Conservation (phyloP, 1,284 basidiomycete species). For the Moesziomyces sp. region DNA sequence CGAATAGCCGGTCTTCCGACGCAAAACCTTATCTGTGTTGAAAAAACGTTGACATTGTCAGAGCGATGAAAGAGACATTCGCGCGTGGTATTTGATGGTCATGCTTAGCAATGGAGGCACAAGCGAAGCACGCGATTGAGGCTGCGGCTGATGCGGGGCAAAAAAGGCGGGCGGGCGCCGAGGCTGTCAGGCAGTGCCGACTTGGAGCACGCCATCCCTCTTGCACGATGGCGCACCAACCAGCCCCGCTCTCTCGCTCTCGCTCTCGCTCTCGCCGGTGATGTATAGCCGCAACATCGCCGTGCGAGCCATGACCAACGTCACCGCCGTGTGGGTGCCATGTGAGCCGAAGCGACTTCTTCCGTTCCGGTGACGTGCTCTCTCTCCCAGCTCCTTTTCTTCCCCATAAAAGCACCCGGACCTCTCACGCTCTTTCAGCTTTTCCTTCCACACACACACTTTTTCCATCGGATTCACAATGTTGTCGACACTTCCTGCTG, state of each 20-base stretch:
- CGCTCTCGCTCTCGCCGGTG: background rate
- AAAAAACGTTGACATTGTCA: background rate
- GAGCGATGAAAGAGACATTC: no score
- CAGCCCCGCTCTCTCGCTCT: background rate
- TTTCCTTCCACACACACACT: background rate
- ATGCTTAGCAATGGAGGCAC: slow-evolving; percentile 11
- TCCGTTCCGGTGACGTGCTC: slow-evolving; percentile 1
- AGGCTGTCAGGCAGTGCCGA: slow-evolving; percentile 23
- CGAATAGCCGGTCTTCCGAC: background rate
- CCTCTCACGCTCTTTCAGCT: background rate
- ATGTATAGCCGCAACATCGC: background rate
- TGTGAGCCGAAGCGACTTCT: background rate
- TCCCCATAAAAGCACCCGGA: background rate
- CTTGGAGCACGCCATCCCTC: slow-evolving; percentile 27
- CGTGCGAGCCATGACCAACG: background rate
- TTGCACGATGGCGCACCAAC: slow-evolving; percentile 3
- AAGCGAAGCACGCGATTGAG: slow-evolving; percentile 30
- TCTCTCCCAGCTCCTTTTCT: background rate
- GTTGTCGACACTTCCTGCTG: slow-evolving; percentile 33
- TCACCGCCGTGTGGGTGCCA: background rate
- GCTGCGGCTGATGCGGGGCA: slow-evolving; percentile 9
- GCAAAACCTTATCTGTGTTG: background rate
- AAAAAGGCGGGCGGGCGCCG: background rate
- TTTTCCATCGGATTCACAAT: slow-evolving; percentile 7
- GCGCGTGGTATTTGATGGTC: slow-evolving; percentile 1